phyloP scores from a whole-genome alignment of 495 filamentous ascomycete genomes.

The Geoglossum glabrum region DNA sequence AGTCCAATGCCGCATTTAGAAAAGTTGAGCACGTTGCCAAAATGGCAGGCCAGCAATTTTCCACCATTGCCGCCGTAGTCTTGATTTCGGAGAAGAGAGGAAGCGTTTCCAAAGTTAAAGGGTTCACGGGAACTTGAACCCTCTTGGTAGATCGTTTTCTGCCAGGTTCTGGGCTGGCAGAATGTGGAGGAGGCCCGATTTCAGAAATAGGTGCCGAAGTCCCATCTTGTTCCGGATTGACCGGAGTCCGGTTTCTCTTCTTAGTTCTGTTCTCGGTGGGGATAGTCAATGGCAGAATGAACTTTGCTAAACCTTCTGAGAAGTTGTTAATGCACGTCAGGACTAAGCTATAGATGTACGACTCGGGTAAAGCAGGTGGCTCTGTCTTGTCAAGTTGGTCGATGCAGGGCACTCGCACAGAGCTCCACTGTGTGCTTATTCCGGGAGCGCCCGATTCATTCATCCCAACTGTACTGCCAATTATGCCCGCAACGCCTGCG shows the following conservation, averaged over 20 bases:
- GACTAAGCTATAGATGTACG: conserved; percentile 80
- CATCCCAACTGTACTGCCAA: conserved; percentile 50
- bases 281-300: conserved; percentile 74
- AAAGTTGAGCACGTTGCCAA: conserved; percentile 90
- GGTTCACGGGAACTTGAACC: conserved; percentile 57
- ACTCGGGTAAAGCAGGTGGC: conserved; percentile 63
- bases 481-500: conserved; percentile 69
- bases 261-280: conserved; percentile 35
- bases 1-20: conserved; percentile 72
- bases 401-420: conserved; percentile 68
- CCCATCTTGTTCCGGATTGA: conserved; percentile 5
- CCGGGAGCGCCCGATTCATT: conserved; percentile 44
- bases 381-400: conserved; percentile 89
- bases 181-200: not conserved
- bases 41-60: conserved; percentile 87
- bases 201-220: conserved; percentile 5
- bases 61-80: conserved; percentile 61
- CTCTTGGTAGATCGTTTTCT: conserved; percentile 22
- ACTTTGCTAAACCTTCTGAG: conserved; percentile 81
- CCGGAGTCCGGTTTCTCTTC: conserved; percentile 12
- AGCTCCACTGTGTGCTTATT: conserved; percentile 80
- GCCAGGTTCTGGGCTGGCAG: conserved; percentile 8
- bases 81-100: conserved; percentile 47
- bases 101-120: conserved; percentile 49
- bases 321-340: conserved; percentile 72